Conservation (phyloP, 345 rosid genomes). For the Euphorbia peplus region DNA sequence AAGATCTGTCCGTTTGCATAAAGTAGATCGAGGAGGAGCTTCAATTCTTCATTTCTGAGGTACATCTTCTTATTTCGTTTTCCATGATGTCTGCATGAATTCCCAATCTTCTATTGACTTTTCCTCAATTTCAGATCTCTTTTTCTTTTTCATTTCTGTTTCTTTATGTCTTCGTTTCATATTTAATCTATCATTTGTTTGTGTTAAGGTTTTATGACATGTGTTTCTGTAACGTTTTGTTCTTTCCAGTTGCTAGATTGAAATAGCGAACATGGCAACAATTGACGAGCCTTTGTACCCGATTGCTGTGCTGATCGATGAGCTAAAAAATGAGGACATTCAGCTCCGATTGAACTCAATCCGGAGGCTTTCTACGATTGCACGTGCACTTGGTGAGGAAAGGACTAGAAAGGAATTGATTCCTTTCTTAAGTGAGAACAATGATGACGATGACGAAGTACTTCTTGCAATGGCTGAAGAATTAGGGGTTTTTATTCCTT, state of each 20-base stretch:
- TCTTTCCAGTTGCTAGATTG: background rate
- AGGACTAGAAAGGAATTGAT: constrained; percentile 85
- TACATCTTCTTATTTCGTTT: background rate
- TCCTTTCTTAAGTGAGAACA: constrained; percentile 87
- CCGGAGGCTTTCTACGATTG: constrained; percentile 82
- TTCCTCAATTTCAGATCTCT: constrained; percentile 5
- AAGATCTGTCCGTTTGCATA: background rate
- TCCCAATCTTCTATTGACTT: background rate
- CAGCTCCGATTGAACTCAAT: constrained; percentile 91
- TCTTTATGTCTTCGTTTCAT: background rate
- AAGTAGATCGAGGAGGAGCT: constrained; percentile 10
- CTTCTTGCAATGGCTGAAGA: constrained; percentile 96
- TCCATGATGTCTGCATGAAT: background rate
- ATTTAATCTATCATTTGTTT: background rate
- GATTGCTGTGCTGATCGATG: constrained; percentile 81
- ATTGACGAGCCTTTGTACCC: constrained; percentile 88
- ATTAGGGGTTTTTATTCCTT: constrained; percentile 83
- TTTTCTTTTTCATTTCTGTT: background rate
- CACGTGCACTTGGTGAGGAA: constrained; percentile 96
- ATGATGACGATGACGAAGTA: constrained; percentile 94
- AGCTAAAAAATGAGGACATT: constrained; percentile 92
- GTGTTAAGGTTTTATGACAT: background rate
- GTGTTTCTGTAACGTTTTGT: background rate
- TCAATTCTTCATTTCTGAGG: constrained; percentile 2
- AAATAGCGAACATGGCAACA: constrained; percentile 49